A percentile compares a stretch with the other conserved stretches of the same genome.
phyloP scores from a whole-genome alignment of 2,329 filamentous ascomycete genomes.

The Cordyceps cicadae region DNA sequence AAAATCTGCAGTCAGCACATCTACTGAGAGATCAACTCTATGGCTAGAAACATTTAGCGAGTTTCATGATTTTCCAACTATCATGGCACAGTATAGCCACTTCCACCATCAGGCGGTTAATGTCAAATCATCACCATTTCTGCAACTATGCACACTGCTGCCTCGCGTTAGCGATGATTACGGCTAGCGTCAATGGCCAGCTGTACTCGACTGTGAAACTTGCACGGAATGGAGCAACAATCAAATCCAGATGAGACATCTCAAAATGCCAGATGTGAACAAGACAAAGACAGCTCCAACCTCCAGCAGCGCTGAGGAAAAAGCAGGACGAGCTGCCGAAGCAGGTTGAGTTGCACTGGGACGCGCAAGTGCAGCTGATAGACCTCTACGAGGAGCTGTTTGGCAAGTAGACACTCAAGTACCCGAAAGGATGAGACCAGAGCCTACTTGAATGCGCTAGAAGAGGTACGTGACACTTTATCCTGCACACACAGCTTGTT shows the following conservation, averaged over 20 bases:
- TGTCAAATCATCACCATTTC: background rate
- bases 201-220: too few relatives aligned
- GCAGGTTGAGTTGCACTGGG: background rate
- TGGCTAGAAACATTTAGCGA: background rate
- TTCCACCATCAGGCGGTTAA: background rate
- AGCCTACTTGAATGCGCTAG: background rate
- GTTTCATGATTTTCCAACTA: background rate
- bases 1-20: too few relatives aligned
- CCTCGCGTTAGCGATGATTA: background rate
- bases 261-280: background rate
- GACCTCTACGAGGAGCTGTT: background rate
- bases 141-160: background rate
- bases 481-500: background rate
- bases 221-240: too few relatives aligned
- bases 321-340: background rate
- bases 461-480: background rate
- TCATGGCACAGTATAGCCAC: background rate
- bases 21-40: background rate
- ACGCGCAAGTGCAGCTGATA: background rate
- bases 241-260: background rate
- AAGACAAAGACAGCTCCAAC: background rate
- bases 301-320: background rate
- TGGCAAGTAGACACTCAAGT: background rate
- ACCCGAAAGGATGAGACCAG: background rate
- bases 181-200: background rate